Base-by-base conservation (phyloP, 768 basidiomycete genomes). In the Rhodosporidiobolus sp. region DNA sequence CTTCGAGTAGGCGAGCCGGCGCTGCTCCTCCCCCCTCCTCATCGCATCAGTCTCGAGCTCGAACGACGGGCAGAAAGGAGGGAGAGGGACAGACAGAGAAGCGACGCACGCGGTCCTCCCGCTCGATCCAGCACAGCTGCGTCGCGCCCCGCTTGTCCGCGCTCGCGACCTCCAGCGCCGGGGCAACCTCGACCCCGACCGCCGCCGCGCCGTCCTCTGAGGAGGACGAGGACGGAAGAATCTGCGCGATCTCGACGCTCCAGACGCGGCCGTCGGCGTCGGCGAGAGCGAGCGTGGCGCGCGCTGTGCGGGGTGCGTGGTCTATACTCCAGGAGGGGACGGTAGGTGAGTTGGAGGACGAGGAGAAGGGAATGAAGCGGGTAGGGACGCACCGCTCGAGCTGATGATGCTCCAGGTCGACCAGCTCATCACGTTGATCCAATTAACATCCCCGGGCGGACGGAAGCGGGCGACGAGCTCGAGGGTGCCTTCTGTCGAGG, bases 121-220 rank as follows among this genome's bases (percentile, higher is more conserved):
- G 22, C 26, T 58, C 50, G 34, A 63, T 45, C 69, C 73, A 70
- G 17, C 35, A 50, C 26, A 70, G 54, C 62, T 75, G 69, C 53
- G 50, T 68, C 22, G 67, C 69, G 0, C 28, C 32, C 30, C 72
- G 49, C 12, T 55, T 8, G 34, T 73, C 72, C n/a, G 14, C 24
- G 4, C 26, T 34, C 11, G 26, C 58, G 24, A 65, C 45, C 7
- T 56, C 7, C 4, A 61, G 55, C 20, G 48, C 16, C 35, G n/a
- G n/a, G 16, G n/a, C 11, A 3, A 19, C 34, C 30, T 20, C 32
- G 4, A 7, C 16, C 28, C 38, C 43, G 20, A 28, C 9, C 11
- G 17, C 52, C 5, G 3, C 38, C 22, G 26, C 43, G 17, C 6
- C 22, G 50, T n/a, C n/a, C n/a, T n/a, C n/a, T n/a, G n/a, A n/a